Evolutionary conservation across 495 filamentous ascomycete genomes (phyloP), one percentile per base, ranked within the genome.

Genomic region (Penicillium argentinense): DNA sequence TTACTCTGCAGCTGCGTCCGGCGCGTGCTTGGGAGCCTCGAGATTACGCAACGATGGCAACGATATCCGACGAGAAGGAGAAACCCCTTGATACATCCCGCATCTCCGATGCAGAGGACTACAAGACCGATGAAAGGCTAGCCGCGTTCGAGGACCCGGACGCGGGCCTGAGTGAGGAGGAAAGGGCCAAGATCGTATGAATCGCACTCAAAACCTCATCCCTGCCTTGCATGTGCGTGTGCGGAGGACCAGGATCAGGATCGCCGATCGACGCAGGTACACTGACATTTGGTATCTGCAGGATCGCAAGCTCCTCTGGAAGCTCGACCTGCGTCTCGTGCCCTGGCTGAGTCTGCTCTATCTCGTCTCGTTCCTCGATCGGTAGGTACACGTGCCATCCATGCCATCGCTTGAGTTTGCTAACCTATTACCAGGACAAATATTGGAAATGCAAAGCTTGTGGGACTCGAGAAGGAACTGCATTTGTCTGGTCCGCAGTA

Each of bases 401-500:
- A 6, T 9, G 28, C 9, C 4, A 38, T 25, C 1, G 5, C n/a
- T 9, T 24, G 11, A 14, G 26, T 32, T 46, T 9, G 28, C 25
- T 13, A 27, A 25, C 2, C 21, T 36, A n/a, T 26, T 77, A 17
- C 72, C 75, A 60, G 83, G 21, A 85, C 82, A 21, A 89, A 88
- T 62, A 88, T 93, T 42, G 91, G 91, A 45, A 96, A 96, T 71
- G 91, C 91, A 7, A 91, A 89, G 57, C 81, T 95, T 38, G 87
- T 82, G 37, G 84, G 86, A 25, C 72, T 96, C 2, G 51, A 77
- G n/a, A 63, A 72, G 9, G 78, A 84, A 46, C 73, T 95, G 3
- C 29, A 71, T 19, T 82, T 95, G 72, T 80, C 74, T 4, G 67
- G 78, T 28, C 67, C 74, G 14, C 81, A 91, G 58, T 97, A 91